phyloP scores from a whole-genome alignment of 225 moss, liverwort and hornwort genomes.

The Rhytidiadelphus loreus region DNA sequence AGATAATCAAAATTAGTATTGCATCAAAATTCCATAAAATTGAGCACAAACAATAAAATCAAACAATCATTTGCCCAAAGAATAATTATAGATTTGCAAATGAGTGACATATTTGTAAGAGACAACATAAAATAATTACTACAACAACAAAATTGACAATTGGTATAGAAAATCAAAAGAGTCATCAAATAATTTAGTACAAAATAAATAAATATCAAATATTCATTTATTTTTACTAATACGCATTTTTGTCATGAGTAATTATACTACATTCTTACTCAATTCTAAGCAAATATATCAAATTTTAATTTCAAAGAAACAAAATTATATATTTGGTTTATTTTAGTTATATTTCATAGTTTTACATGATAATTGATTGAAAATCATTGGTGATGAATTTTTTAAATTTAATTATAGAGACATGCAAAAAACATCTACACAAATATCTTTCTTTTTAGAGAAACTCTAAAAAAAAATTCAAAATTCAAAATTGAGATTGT shows the following conservation, averaged over 20 bases:
- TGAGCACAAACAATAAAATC: not conserved
- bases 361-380: no score
- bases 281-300: no score
- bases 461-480: not conserved
- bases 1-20: not conserved
- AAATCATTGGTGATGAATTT: no score
- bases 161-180: not conserved
- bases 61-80: not conserved
- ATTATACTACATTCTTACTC: no score
- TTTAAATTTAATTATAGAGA: not conserved
- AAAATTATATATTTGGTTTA: no score
- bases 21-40: not conserved
- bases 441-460: rapidly evolving
- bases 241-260: not conserved
- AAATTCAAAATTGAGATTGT: not conserved
- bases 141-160: not conserved
- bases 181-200: not conserved
- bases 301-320: no score
- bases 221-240: not conserved
- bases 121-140: not conserved
- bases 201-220: not conserved
- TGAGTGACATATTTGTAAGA: not conserved
- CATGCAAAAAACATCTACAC: not conserved
- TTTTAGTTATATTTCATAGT: no score
- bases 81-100: not conserved